Conservation (phyloP, 2,329 filamentous ascomycete species). For the Colletotrichum paranaense region DNA sequence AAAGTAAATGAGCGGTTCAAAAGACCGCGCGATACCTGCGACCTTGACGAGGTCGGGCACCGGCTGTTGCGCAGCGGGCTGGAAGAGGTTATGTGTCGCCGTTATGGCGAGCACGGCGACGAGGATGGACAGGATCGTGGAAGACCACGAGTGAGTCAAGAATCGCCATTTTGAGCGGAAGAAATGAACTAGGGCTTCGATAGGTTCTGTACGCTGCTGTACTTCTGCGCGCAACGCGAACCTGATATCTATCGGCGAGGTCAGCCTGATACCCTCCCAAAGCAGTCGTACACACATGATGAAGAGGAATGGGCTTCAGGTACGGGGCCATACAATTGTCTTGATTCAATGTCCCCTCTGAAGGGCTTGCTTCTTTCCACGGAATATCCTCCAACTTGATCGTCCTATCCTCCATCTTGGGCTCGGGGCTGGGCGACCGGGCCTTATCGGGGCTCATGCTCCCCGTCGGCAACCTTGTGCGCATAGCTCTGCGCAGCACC, state of each 20-base stretch:
- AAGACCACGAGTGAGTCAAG: slow-evolving; percentile 77
- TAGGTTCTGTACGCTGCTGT: slow-evolving; percentile 85
- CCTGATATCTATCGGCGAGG: slow-evolving; percentile 75
- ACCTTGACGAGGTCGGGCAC: slow-evolving; percentile 92
- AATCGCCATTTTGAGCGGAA: slow-evolving; percentile 69
- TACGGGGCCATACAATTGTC: slow-evolving; percentile 62
- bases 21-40: slow-evolving; percentile 87
- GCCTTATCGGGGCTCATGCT: slow-evolving; percentile 67
- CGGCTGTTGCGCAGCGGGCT: slow-evolving; percentile 73
- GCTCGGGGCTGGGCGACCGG: slow-evolving; percentile 58
- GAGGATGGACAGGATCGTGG: slow-evolving; percentile 71
- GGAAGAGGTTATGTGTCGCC: slow-evolving; percentile 73
- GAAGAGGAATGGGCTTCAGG: slow-evolving; percentile 34
- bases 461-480: slow-evolving; percentile 65
- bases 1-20: slow-evolving; percentile 95
- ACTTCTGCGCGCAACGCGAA: slow-evolving; percentile 90
- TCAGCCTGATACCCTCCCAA: slow-evolving; percentile 36
- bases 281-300: slow-evolving; percentile 17
- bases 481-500: slow-evolving; percentile 63
- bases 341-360: slow-evolving; percentile 33
- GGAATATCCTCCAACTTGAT: slow-evolving; percentile 48
- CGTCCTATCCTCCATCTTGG: slow-evolving; percentile 52
- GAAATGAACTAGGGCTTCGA: slow-evolving; percentile 77
- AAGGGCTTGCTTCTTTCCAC: slow-evolving; percentile 44
- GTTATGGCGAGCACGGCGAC: slow-evolving; percentile 73